Evolutionary conservation across 805 yeast species (phyloP).

Genomic region (Candida glaebosa): DNA sequence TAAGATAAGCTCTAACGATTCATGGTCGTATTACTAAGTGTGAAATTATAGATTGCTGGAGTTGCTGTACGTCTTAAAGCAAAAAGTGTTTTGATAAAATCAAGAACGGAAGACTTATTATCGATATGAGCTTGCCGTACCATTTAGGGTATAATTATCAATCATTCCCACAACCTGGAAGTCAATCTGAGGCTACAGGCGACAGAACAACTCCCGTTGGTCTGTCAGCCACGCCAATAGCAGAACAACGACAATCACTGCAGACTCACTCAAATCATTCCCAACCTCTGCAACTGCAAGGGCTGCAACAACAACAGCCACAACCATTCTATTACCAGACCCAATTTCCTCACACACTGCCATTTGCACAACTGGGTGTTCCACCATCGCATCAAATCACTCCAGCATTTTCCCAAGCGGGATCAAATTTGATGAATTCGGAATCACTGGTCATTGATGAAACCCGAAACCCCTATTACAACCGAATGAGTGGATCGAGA

Average conservation of each 20-base stretch:
- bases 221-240: not conserved
- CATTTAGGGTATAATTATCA: not conserved
- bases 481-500: not conserved
- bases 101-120: no score
- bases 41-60: not conserved
- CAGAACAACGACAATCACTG: conserved; percentile 1
- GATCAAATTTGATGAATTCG: not conserved
- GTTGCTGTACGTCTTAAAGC: not conserved
- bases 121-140: conserved; percentile 4
- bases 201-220: not conserved
- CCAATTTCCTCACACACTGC: conserved; percentile 7
- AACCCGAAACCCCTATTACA: not conserved
- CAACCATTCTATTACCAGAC: conserved; percentile 8
- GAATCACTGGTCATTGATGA: not conserved
- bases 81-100: no score
- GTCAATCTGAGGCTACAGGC: not conserved
- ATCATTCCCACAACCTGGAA: not conserved
- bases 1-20: not conserved
- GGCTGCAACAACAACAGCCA: conserved; percentile 10
- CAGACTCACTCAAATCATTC: conserved; percentile 3
- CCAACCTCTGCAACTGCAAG: conserved; percentile 8
- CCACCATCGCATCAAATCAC: conserved; percentile 2
- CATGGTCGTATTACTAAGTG: not conserved
- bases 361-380: conserved; percentile 4
- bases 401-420: not conserved